A percentile compares a stretch with the other conserved stretches of the same genome.
These are phyloP conservation scores for Aspergillus homomorphus DNA, from an alignment of 495 filamentous ascomycete species.

Conservation along the genomic window DNA sequence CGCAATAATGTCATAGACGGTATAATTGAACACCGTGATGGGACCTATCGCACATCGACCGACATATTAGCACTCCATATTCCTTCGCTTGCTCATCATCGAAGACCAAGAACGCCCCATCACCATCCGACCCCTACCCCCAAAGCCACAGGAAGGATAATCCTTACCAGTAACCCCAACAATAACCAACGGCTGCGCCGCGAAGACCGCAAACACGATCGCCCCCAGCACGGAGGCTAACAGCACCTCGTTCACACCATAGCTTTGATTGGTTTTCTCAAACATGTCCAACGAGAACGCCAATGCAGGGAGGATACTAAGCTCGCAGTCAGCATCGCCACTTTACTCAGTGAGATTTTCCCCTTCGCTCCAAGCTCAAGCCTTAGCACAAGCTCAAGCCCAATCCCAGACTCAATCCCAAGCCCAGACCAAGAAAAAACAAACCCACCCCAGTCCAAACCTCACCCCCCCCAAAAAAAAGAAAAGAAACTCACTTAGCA, in stretches of 20 bases:
- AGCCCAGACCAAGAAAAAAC: background rate
- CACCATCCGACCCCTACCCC: background rate
- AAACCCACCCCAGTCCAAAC: background rate
- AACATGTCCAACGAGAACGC: constrained; percentile 88
- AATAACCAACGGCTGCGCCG: constrained; percentile 79
- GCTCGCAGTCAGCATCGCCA: constrained; percentile 4
- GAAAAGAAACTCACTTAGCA: constrained; percentile 61
- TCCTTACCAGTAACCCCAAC: constrained; percentile 78
- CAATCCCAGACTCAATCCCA: background rate
- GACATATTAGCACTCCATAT: background rate
- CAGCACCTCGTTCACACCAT: constrained; percentile 82
- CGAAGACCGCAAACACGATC: constrained; percentile 70
- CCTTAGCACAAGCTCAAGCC: no score
- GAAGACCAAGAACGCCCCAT: no score
- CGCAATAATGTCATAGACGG: constrained; percentile 76
- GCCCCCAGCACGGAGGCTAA: constrained; percentile 74
- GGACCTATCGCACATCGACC: constrained; percentile 50
- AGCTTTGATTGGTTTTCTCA: constrained; percentile 72
- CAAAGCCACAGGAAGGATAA: background rate
- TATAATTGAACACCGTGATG: constrained; percentile 86
- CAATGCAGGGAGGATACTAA: constrained; percentile 74
- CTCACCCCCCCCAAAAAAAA: background rate
- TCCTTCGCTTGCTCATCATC: no score
- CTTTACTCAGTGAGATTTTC: constrained; percentile 9
- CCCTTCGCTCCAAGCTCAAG: no score